Conservation (phyloP, 1,284 basidiomycete genomes). For the Inonotus obliquus region DNA sequence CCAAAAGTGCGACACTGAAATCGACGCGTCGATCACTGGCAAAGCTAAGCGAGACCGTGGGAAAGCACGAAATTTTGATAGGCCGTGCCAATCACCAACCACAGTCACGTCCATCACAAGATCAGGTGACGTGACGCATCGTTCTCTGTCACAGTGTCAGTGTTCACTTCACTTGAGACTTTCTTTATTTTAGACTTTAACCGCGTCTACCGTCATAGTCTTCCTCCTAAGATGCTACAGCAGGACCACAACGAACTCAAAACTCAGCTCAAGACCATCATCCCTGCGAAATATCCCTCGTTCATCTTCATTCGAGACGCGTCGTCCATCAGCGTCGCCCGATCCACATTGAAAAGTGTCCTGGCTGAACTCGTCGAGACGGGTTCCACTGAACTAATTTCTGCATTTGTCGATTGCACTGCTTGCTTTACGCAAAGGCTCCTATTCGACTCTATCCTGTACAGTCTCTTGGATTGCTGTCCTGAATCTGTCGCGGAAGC, state of each 20-base stretch:
- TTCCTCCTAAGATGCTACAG: neutral
- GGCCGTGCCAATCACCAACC: no score
- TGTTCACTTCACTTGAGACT: no score
- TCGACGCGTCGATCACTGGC: no score
- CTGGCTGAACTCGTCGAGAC: neutral
- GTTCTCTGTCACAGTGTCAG: no score
- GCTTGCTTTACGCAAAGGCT: slow-evolving; percentile 61
- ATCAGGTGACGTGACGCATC: neutral
- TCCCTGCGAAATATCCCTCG: slow-evolving; percentile 3
- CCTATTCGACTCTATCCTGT: slow-evolving; percentile 64
- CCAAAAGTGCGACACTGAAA: no score
- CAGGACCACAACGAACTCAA: neutral
- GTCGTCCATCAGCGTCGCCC: neutral
- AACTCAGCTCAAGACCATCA: neutral
- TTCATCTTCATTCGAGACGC: slow-evolving; percentile 4
- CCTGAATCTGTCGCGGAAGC: slow-evolving; percentile 57
- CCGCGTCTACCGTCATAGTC: neutral
- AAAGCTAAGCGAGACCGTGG: no score
- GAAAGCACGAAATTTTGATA: no score
- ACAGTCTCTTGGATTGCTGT: slow-evolving; percentile 50
- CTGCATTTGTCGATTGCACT: slow-evolving; percentile 55
- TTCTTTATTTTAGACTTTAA: neutral
- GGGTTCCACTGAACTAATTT: slow-evolving; percentile 24
- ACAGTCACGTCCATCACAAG: neutral
- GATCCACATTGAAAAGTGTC: neutral